Base-by-base conservation (phyloP, 768 basidiomycete species). In the Glaciozyma martinii region DNA sequence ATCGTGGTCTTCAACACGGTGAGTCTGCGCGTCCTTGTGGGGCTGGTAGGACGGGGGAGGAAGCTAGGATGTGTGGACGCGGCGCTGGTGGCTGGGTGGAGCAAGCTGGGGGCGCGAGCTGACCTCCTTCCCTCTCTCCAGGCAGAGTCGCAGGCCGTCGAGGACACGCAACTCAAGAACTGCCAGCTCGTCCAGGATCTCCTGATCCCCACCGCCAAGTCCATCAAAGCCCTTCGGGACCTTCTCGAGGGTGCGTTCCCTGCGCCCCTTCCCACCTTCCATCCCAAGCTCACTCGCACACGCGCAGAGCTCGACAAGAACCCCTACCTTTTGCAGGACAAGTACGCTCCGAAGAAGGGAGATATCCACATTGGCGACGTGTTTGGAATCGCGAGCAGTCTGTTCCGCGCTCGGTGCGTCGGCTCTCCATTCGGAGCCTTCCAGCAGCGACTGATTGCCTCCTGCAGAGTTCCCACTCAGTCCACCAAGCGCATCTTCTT, bases 1-100 rank as follows among this genome's bases (percentile, higher is more conserved):
- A 86, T 98, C 46, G 74, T 98, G 70, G 78, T 98, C 15, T 99
- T 88, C 78, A 97, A 99, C 68, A 90, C 90, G 63, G 92, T 93
- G 74, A 81, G 86, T 73, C 59, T 53, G 40, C 25, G 43, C 32
- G 9, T 63, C n/a, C 15, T n/a, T n/a, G 4, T 73, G 74, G 57
- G 62, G 72, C 61, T n/a, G 9, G 19, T 0, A 12, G 12, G 68
- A 46, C 77, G 69, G 75, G n/a, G 46, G 46, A n/a, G 46, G 6
- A 19, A 23, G 10, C 16, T 4, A 16, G 13, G 46, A n/a, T n/a
- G n/a, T n/a, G 46, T 12, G 10, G 46, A 47, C 3, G 19, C 4
- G 3, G n/a, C 46, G 19, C 46, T 12, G 46, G 3, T 6, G 46
- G 21, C 3, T 6, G 46, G 21, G 46, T n/a, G 46, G 19, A 19